Evolutionary conservation across 352 stramenopile genomes (phyloP).

Genomic region (Phytopythium aichiense): DNA sequence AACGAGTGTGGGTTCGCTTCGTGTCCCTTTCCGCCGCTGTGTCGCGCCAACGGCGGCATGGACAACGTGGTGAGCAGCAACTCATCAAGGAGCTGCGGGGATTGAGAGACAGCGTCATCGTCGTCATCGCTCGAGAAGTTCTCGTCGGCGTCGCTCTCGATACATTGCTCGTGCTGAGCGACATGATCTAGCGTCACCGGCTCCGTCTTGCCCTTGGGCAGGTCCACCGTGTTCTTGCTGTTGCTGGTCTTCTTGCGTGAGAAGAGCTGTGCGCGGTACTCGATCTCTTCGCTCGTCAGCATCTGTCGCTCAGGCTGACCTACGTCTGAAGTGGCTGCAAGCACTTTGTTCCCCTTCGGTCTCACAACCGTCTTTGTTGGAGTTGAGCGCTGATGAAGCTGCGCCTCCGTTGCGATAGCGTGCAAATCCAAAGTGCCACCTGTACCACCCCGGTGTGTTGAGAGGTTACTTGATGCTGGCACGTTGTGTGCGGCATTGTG

Average conservation of each 20-base stretch:
- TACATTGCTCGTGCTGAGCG: neutral
- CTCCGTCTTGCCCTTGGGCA: constrained; percentile 2
- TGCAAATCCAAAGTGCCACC: neutral
- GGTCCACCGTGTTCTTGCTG: constrained; percentile 26
- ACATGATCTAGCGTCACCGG: neutral
- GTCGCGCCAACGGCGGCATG: constrained; percentile 49
- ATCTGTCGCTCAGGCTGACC: constrained; percentile 22
- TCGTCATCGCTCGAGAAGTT: constrained; percentile 53
- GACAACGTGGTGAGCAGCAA: constrained; percentile 71
- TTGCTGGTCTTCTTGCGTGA: constrained; percentile 54
- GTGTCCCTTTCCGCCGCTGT: neutral
- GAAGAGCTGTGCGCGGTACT: constrained; percentile 58
- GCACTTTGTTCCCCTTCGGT: constrained; percentile 28
- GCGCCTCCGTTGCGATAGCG: constrained; percentile 7
- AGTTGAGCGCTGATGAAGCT: neutral
- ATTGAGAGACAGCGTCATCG: constrained; percentile 60
- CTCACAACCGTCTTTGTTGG: constrained; percentile 1
- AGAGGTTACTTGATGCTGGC: neutral
- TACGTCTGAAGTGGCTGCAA: constrained; percentile 10
- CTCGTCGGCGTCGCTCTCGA: constrained; percentile 23
- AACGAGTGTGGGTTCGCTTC: neutral
- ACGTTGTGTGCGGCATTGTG: neutral
- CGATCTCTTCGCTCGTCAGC: constrained; percentile 61
- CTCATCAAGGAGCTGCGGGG: constrained; percentile 64
- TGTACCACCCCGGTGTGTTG: neutral